Evolutionary conservation across 2,329 filamentous ascomycete genomes (phyloP).

Genomic region (Aspergillus bombycis): DNA sequence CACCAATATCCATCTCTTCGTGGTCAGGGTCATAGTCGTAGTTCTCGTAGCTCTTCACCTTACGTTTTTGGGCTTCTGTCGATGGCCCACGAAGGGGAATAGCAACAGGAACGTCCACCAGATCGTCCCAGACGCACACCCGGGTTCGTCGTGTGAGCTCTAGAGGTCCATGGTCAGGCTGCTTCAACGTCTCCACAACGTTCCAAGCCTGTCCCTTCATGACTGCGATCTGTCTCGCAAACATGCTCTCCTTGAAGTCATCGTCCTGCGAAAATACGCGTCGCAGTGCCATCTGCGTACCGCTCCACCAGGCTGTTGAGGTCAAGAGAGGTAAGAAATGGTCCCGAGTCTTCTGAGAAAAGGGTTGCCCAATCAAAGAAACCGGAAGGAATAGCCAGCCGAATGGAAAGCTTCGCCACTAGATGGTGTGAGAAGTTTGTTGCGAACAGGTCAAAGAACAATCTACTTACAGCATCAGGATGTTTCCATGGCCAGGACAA

Average conservation of each 20-base stretch:
- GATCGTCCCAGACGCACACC: constrained; percentile 96
- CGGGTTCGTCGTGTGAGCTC: constrained; percentile 88
- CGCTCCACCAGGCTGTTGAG: constrained; percentile 94
- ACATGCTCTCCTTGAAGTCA: constrained; percentile 99
- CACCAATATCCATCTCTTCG: constrained; percentile 91
- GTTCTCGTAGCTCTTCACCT: constrained; percentile 50
- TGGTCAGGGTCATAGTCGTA: constrained; percentile 57
- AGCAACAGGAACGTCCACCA: constrained; percentile 93
- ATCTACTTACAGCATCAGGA: constrained; percentile 72
- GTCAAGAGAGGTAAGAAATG: constrained; percentile 96
- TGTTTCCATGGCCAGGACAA: constrained; percentile 99
- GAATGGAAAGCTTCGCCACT: constrained; percentile 89
- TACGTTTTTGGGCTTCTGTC: constrained; percentile 76
- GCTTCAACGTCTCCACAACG: constrained; percentile 95
- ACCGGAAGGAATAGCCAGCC: constrained; percentile 98
- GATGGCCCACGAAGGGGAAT: constrained; percentile 85
- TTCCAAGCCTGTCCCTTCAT: constrained; percentile 99
- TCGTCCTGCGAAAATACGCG: constrained; percentile 87
- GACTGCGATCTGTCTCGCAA: constrained; percentile 94
- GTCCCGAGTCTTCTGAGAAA: constrained; percentile 88
- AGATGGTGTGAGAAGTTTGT: constrained; percentile 18
- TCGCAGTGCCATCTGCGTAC: constrained; percentile 85
- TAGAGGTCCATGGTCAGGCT: constrained; percentile 85
- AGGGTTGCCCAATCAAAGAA: constrained; percentile 92
- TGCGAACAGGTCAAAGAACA: not conserved